These are phyloP conservation scores for Colletotrichum acutatum DNA, from an alignment of 2,329 filamentous ascomycete species.

Conservation along the genomic window DNA sequence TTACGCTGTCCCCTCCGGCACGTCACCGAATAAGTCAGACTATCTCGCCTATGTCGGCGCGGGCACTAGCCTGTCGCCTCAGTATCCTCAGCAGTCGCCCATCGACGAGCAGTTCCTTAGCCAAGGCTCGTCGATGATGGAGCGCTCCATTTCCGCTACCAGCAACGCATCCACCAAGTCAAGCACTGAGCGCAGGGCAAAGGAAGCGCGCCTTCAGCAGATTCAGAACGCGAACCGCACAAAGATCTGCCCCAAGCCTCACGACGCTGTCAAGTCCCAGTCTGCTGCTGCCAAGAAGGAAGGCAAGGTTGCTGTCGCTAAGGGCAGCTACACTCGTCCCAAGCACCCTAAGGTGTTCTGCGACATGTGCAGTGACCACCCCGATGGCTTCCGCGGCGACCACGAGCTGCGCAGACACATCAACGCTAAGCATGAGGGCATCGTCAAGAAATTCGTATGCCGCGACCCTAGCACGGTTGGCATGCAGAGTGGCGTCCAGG, in stretches of 20 bases:
- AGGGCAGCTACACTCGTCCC: constrained; percentile 66
- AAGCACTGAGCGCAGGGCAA: constrained; percentile 55
- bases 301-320: constrained; percentile 55
- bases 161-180: constrained; percentile 59
- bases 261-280: constrained; percentile 42
- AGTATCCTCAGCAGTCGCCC: constrained; percentile 44
- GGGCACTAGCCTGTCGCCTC: constrained; percentile 48
- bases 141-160: constrained; percentile 59
- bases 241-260: constrained; percentile 58
- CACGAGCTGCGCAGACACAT: constrained; percentile 81
- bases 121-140: constrained; percentile 51
- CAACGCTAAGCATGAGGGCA: constrained; percentile 70
- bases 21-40: constrained; percentile 44
- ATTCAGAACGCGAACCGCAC: constrained; percentile 53
- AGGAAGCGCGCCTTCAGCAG: constrained; percentile 59
- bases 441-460: constrained; percentile 68
- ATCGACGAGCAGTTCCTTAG: constrained; percentile 43
- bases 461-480: constrained; percentile 60
- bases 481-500: constrained; percentile 56
- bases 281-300: constrained; percentile 47
- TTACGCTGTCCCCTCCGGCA: constrained; percentile 33
- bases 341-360: constrained; percentile 80
- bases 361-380: constrained; percentile 74
- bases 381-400: constrained; percentile 84
- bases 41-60: constrained; percentile 50